Evolutionary conservation across 2,329 filamentous ascomycete species (phyloP).

Genomic region (Mycosphaerelloides madeirae): DNA sequence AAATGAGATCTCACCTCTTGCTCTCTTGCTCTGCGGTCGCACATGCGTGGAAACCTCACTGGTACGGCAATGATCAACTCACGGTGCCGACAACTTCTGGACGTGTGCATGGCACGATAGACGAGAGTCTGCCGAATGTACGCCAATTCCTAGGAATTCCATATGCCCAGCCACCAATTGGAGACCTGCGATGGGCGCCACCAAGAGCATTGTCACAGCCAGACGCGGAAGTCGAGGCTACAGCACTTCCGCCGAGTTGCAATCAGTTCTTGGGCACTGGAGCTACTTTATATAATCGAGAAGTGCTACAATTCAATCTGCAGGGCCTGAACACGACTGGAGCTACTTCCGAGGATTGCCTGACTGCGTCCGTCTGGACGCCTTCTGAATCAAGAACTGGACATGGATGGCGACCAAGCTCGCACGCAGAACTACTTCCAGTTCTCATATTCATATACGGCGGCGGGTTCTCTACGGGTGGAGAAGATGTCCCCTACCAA

Average conservation of each 20-base stretch:
- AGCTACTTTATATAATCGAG: constrained; percentile 19
- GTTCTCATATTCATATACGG: constrained; percentile 48
- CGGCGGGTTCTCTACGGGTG: constrained; percentile 43
- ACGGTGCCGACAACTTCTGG: constrained; percentile 8
- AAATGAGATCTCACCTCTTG: too few relatives aligned
- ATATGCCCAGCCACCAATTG: constrained; percentile 34
- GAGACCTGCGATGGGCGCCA: constrained; percentile 32
- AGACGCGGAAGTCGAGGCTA: constrained; percentile 21
- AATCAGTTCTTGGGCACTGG: constrained; percentile 23
- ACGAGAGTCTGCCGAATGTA: constrained; percentile 11
- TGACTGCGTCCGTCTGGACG: constrained; percentile 46
- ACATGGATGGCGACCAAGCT: constrained; percentile 1
- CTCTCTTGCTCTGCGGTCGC: background rate
- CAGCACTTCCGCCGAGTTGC: constrained; percentile 25
- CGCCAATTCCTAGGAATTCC: constrained; percentile 35
- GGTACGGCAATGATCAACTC: background rate
- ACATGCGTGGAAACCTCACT: background rate
- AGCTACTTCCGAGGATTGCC: constrained; percentile 41
- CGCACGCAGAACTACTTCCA: constrained; percentile 29
- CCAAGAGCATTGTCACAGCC: constrained; percentile 21
- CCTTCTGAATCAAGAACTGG: constrained; percentile 24
- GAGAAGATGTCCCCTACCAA: constrained; percentile 44
- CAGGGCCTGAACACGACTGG: constrained; percentile 28
- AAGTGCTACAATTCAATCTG: constrained; percentile 29
- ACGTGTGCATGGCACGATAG: constrained; percentile 8